A percentile compares a stretch with the other conserved stretches of the same genome.
Conservation (phyloP, 2,329 filamentous ascomycete species). For the Podosphaera xanthii region DNA sequence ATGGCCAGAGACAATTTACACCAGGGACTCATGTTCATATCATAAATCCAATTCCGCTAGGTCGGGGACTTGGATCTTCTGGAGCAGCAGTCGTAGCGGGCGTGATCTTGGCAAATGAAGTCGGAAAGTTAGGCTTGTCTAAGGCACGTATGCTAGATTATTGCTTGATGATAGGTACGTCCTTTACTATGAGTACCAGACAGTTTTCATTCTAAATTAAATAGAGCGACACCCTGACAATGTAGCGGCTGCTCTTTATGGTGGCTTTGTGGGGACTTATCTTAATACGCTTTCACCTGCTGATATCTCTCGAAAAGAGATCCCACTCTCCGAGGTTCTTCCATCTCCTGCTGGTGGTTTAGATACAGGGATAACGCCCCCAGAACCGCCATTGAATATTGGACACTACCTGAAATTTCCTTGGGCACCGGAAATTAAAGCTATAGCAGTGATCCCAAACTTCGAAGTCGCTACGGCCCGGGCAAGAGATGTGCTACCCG, state of each 20-base stretch:
- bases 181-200: neutral
- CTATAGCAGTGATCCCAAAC: constrained; percentile 83
- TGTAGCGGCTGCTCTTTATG: constrained; percentile 82
- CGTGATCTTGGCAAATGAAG: constrained; percentile 77
- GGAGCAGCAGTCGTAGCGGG: constrained; percentile 89
- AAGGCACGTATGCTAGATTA: constrained; percentile 80
- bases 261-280: constrained; percentile 91
- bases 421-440: constrained; percentile 90
- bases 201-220: neutral
- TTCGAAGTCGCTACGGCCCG: constrained; percentile 92
- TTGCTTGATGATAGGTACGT: constrained; percentile 77
- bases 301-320: constrained; percentile 76
- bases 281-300: constrained; percentile 77
- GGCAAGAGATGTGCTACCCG: constrained; percentile 66
- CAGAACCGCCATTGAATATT: constrained; percentile 74
- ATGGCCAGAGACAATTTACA: constrained; percentile 68
- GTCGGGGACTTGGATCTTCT: constrained; percentile 80
- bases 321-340: constrained; percentile 81
- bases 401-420: constrained; percentile 91
- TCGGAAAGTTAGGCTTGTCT: constrained; percentile 54
- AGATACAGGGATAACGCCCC: constrained; percentile 70
- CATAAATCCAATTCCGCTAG: constrained; percentile 83
- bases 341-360: constrained; percentile 75
- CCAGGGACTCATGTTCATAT: constrained; percentile 77
- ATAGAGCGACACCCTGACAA: constrained; percentile 75